Percentiles rank a stretch among this genome's conserved stretches.
These are phyloP conservation scores for Acer negundo DNA, from an alignment of 345 rosid genomes.

Conservation along the genomic window DNA sequence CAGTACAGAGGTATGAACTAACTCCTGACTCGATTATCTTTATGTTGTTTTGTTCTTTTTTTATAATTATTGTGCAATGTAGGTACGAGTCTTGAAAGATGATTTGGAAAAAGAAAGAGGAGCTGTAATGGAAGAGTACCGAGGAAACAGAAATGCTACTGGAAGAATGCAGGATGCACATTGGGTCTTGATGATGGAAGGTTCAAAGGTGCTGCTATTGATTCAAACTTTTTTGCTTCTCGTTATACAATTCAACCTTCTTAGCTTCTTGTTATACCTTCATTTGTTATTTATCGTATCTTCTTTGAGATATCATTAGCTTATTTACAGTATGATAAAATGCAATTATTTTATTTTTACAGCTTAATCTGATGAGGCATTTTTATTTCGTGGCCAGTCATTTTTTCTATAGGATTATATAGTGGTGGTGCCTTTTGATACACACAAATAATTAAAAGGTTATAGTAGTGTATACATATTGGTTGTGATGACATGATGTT, in stretches of 20 bases:
- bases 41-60: background rate
- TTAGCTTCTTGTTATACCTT: background rate
- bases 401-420: background rate
- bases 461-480: background rate
- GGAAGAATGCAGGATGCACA: conserved; percentile 93
- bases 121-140: conserved; percentile 90
- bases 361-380: background rate
- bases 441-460: background rate
- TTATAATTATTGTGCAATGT: conserved; percentile 15
- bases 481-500: conserved; percentile 5
- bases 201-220: conserved; percentile 66
- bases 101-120: conserved; percentile 95
- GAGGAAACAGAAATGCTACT: conserved; percentile 79
- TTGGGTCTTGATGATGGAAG: conserved; percentile 87
- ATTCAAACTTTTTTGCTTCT: background rate
- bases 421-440: background rate
- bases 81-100: conserved; percentile 82
- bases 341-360: background rate
- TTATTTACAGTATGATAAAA: background rate
- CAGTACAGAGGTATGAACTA: conserved; percentile 67
- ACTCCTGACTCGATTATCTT: background rate
- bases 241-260: background rate
- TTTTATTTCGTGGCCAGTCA: background rate
- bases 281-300: background rate
- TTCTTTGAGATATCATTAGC: background rate